Conservation (phyloP, 139 green algal species). For the Chlamydomonas schloesseri region DNA sequence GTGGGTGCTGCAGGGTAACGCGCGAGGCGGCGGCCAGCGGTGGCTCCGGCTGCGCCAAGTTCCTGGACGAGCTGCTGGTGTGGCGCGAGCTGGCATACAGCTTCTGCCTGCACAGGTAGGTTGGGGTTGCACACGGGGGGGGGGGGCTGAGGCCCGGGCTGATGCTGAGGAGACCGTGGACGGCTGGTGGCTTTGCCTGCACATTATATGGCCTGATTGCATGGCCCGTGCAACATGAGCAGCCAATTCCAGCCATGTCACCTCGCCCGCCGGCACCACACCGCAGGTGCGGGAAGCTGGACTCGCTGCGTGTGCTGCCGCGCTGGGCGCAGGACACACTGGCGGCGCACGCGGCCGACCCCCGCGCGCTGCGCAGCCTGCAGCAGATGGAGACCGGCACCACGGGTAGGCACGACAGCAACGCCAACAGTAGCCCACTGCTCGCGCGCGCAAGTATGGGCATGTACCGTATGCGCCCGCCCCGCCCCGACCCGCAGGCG, state of each 20-base stretch:
- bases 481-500: background rate
- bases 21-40: slow-evolving; percentile 19
- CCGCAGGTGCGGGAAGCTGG: slow-evolving; percentile 7
- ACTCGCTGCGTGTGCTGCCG: slow-evolving; percentile 18
- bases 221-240: too few relatives aligned
- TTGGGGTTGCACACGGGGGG: too few relatives aligned
- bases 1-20: background rate
- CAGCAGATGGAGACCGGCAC: slow-evolving; percentile 17
- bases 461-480: too few relatives aligned
- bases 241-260: too few relatives aligned
- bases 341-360: slow-evolving; percentile 32
- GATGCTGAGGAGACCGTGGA: too few relatives aligned
- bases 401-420: slow-evolving; percentile 1
- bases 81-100: slow-evolving; percentile 34
- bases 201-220: too few relatives aligned
- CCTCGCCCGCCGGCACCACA: too few relatives aligned
- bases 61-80: slow-evolving; percentile 37
- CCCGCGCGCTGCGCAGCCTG: background rate
- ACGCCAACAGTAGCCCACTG: too few relatives aligned
- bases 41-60: slow-evolving; percentile 23
- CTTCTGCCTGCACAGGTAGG: slow-evolving; percentile 24
- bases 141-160: too few relatives aligned
- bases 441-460: too few relatives aligned
- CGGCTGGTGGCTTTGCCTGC: too few relatives aligned
- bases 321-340: slow-evolving; percentile 36